Percentiles rank a stretch among this genome's conserved stretches.
Conservation (phyloP, 305 asterid species). For the Withania somnifera region DNA sequence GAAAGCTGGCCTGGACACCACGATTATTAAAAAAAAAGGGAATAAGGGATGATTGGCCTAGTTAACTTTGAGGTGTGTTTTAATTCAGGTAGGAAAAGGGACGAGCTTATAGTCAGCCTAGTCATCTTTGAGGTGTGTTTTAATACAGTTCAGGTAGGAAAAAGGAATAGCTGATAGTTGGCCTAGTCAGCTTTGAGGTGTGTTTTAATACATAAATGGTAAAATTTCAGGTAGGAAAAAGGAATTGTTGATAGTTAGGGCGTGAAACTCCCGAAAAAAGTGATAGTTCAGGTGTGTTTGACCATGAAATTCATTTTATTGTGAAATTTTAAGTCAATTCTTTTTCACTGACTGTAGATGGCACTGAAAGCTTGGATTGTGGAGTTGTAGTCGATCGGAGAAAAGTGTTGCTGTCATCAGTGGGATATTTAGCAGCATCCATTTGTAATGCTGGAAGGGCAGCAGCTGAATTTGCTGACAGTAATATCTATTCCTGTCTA, state of each 20-base stretch:
- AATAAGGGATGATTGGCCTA: not conserved
- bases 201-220: not conserved
- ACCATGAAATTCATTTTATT: not conserved
- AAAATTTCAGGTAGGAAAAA: not conserved
- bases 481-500: constrained; percentile 26
- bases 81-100: not conserved
- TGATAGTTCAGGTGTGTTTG: not conserved
- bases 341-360: constrained; percentile 26
- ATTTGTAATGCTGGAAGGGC: constrained; percentile 11
- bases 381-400: constrained; percentile 36
- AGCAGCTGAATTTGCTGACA: constrained; percentile 68
- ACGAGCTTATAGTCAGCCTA: not conserved
- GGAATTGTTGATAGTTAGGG: not conserved
- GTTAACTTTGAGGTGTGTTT: not conserved
- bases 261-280: not conserved
- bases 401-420: constrained; percentile 34
- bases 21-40: too few relatives aligned
- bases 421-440: constrained; percentile 41
- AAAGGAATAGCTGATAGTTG: too few relatives aligned
- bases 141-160: not conserved
- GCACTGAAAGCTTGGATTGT: constrained; percentile 22
- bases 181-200: not conserved
- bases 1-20: not conserved
- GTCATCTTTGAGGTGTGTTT: not conserved
- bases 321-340: not conserved